Base-by-base conservation (phyloP, 169 alveolate species). In the Eimeria maxima region DNA sequence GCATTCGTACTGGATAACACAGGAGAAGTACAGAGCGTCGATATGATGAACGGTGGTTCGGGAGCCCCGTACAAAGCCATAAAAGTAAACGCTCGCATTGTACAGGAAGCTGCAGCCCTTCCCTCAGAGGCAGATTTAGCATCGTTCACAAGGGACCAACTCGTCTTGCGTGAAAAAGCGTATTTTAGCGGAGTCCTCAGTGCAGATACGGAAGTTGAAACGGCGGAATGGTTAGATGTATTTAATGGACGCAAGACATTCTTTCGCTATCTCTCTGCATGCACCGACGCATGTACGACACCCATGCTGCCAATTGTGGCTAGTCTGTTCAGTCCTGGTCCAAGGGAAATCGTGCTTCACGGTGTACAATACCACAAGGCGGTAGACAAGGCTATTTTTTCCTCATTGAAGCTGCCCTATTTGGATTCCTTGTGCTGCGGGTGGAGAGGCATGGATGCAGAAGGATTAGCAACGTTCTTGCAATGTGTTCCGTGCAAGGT, bases 271-370 rank as follows among this genome's bases (percentile, higher is more conserved):
- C 65, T 87, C 24, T 63, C 94, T 3, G 83, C 65, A 63, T 87
- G 94, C 65, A 33, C 1, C 24, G 94, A 33, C n/a, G 83, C 80
- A 29, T 38, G 16, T 60, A 71, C 10, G 67, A 22, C 55, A 47
- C 94, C 94, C 60, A 55, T 42, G 71, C 60, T 50, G 24, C 83
- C 94, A n/a, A 38, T 87, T 63, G 94, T 42, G 29, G 94, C 94
- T 20, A 87, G 94, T 44, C 67, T 87, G 24, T 87, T 42, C 53
- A 87, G 67, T 42, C 94, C 83, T 44, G 94, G 94, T 11, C 94
- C 94, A 13, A 87, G 94, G 67, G 94, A 87, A 65, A 63, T 87
- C 27, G 94, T 87, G 22, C 94, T 87, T 42, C 69, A 87, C n/a
- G 94, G 94, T 2, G 81, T 63, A 7, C 94, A 65, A 5, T 65